Evolutionary conservation across 306 rosid genomes (phyloP), one percentile per base, ranked within the genome.

Genomic region (Trichosanthes truncata): DNA sequence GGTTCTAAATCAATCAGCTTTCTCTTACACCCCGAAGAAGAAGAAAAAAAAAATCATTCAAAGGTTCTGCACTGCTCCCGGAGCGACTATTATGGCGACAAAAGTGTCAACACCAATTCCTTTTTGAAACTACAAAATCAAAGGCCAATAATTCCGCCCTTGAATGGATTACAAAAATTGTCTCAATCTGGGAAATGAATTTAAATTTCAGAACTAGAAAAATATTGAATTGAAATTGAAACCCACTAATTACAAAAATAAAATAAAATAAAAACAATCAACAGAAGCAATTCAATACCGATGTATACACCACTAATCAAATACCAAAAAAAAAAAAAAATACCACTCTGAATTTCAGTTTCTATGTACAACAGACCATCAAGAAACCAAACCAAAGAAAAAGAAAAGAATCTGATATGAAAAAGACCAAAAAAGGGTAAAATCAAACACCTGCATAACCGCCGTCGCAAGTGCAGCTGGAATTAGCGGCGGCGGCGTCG

Each of bases 381-480:
- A n/a, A 68, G 35, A 68, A 41, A 21, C 53, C 35, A 40, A 21
- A 66, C 46, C 10, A 20, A 66, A 66, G 10, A 4, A 35, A 66
- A 66, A 66, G 48, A 66, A 3, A n/a, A n/a, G n/a, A n/a, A n/a
- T n/a, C n/a, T n/a, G n/a, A n/a, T n/a, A n/a, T n/a, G n/a, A n/a
- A n/a, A 56, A 56, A n/a, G 11, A 7, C 25, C 3, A 9, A 12
- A 7, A 3, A 18, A 4, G 3, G 1, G 13, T 3, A 10, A 36
- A 9, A 78, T 87, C 89, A 88, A 51, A 88, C 87, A 49, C 88
- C 89, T 13, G 80, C 89, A 40, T 77, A 87, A 66, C 92, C 92
- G 9, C 89, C 93, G 11, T 90, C 97, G 14, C 98, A 93, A 76
- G 87, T 82, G 83, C 90, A 91, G 78, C 96, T 84, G 26, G 82